phyloP scores from a whole-genome alignment of 2,329 filamentous ascomycete species.

The Beauveria sp. region DNA sequence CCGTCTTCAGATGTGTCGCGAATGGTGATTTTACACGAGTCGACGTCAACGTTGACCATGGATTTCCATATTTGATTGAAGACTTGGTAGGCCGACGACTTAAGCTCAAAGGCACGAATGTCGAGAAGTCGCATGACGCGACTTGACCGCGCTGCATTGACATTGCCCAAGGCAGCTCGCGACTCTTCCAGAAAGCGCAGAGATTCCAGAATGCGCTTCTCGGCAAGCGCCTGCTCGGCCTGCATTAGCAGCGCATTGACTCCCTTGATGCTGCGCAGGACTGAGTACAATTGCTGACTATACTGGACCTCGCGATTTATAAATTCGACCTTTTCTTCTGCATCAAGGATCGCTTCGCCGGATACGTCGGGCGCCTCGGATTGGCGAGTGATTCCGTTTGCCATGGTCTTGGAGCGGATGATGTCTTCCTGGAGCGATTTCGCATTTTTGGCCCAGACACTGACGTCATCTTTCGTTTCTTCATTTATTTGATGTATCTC shows the following conservation, averaged over 20 bases:
- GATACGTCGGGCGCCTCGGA: constrained; percentile 56
- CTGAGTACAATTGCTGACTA: constrained; percentile 46
- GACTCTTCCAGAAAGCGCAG: constrained; percentile 50
- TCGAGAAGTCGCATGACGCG: constrained; percentile 59
- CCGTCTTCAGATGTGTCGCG: constrained; percentile 39
- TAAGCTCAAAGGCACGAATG: constrained; percentile 57
- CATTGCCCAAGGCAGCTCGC: constrained; percentile 47
- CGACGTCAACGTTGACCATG: constrained; percentile 55
- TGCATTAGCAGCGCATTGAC: constrained; percentile 55
- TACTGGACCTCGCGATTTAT: constrained; percentile 51
- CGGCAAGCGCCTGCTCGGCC: constrained; percentile 50
- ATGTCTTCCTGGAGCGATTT: constrained; percentile 82
- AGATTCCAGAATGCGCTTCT: constrained; percentile 48
- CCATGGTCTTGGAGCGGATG: constrained; percentile 67
- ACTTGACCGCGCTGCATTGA: constrained; percentile 54
- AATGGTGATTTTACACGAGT: constrained; percentile 48
- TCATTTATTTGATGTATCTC: constrained; percentile 72
- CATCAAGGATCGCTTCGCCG: constrained; percentile 44
- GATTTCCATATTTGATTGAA: constrained; percentile 65
- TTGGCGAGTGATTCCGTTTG: constrained; percentile 71
- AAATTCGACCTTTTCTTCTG: constrained; percentile 48
- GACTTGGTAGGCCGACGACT: constrained; percentile 56
- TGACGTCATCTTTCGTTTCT: constrained; percentile 70
- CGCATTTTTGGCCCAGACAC: constrained; percentile 78
- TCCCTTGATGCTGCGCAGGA: constrained; percentile 43